phyloP scores from a whole-genome alignment of 352 stramenopile genomes.

The Globisporangium polare region DNA sequence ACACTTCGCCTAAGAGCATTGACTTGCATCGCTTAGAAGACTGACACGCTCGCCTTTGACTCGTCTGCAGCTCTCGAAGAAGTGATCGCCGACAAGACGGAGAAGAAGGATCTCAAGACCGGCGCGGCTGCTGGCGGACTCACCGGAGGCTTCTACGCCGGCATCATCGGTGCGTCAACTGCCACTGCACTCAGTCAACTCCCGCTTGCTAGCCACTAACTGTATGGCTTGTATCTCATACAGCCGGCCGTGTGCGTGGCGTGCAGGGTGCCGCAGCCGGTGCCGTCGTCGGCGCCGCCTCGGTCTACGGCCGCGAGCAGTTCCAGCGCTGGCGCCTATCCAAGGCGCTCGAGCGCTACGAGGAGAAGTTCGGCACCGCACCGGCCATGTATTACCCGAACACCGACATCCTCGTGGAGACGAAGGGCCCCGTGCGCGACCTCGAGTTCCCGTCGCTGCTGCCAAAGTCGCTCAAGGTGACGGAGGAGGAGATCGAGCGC shows the following conservation, averaged over 20 bases:
- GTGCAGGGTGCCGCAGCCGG: slow-evolving; percentile 65
- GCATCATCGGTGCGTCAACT: slow-evolving; percentile 47
- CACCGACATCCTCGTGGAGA: slow-evolving; percentile 56
- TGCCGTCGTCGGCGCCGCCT: slow-evolving; percentile 48
- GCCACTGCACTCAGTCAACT: background rate
- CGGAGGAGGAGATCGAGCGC: slow-evolving; percentile 74
- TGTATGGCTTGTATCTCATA: background rate
- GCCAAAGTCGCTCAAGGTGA: slow-evolving; percentile 60
- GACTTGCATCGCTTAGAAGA: no score
- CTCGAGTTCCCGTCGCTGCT: slow-evolving; percentile 73
- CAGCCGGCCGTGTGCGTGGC: slow-evolving; percentile 62
- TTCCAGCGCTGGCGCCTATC: slow-evolving; percentile 76
- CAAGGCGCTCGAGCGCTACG: slow-evolving; percentile 74
- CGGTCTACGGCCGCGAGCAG: slow-evolving; percentile 60
- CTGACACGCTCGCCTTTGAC: background rate
- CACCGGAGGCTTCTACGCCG: slow-evolving; percentile 71
- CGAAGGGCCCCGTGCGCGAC: slow-evolving; percentile 44
- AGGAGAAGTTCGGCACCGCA: slow-evolving; percentile 69
- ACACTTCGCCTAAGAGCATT: no score
- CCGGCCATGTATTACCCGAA: slow-evolving; percentile 62
- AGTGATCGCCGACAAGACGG: slow-evolving; percentile 64
- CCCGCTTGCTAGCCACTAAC: background rate
- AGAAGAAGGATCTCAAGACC: slow-evolving; percentile 60
- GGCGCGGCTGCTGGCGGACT: slow-evolving; percentile 48
- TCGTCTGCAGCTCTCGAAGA: slow-evolving; percentile 58